Percentiles rank a stretch among this genome's conserved stretches.
Evolutionary conservation across 2,329 filamentous ascomycete species (phyloP).

Genomic region (Herpotrichia juniperi): DNA sequence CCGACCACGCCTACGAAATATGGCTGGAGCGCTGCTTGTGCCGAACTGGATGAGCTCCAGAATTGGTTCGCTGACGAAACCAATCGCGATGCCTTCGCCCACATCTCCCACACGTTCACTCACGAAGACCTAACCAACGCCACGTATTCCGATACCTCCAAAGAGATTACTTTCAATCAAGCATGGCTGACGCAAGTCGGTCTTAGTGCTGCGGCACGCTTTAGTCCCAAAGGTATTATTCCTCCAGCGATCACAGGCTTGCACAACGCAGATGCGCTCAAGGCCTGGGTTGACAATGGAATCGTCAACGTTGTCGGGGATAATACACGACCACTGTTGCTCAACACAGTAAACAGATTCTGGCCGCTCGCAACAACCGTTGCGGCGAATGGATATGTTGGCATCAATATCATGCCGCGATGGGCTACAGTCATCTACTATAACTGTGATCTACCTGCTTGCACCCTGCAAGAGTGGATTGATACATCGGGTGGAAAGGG

Average conservation of each 20-base stretch:
- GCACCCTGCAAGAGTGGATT: slow-evolving; percentile 66
- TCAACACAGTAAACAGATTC: slow-evolving; percentile 59
- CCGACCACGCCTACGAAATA: slow-evolving; percentile 51
- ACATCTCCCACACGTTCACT: slow-evolving; percentile 68
- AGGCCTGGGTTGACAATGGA: slow-evolving; percentile 65
- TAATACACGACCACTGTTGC: slow-evolving; percentile 63
- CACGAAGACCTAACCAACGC: slow-evolving; percentile 65
- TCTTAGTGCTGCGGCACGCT: slow-evolving; percentile 54
- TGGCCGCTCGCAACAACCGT: slow-evolving; percentile 63
- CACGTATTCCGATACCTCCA: slow-evolving; percentile 62
- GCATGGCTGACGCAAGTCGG: slow-evolving; percentile 63
- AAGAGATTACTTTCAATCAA: slow-evolving; percentile 66
- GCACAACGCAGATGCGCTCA: slow-evolving; percentile 68
- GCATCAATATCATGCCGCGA: slow-evolving; percentile 63
- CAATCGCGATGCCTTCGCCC: slow-evolving; percentile 62
- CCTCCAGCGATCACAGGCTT: slow-evolving; percentile 69
- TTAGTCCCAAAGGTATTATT: slow-evolving; percentile 62
- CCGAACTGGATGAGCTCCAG: slow-evolving; percentile 56
- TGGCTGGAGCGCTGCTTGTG: slow-evolving; percentile 57
- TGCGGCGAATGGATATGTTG: slow-evolving; percentile 59
- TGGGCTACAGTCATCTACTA: slow-evolving; percentile 69
- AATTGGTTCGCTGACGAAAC: slow-evolving; percentile 59
- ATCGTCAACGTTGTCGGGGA: slow-evolving; percentile 67
- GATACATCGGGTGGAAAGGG: slow-evolving; percentile 63
- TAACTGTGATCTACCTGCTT: slow-evolving; percentile 64